These are phyloP conservation scores for Naegleria fowleri DNA, from an alignment of 208 protist species.

Conservation along the genomic window DNA sequence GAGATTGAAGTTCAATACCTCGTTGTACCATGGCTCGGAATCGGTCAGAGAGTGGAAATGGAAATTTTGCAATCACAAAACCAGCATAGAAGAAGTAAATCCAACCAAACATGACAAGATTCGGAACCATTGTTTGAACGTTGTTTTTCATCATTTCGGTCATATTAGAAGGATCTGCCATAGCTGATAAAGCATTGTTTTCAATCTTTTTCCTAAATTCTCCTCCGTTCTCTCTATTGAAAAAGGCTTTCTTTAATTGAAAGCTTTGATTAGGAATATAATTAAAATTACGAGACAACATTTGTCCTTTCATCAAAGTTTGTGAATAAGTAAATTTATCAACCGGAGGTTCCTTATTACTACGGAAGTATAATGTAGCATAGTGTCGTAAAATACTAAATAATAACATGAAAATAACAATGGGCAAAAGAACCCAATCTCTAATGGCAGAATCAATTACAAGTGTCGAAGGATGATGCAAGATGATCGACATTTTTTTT, in stretches of 20 bases:
- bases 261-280: conserved; percentile 60
- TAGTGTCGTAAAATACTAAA: conserved; percentile 82
- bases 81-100: conserved; percentile 91
- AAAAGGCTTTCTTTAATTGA: conserved; percentile 55
- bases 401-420: conserved; percentile 83
- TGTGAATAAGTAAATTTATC: conserved; percentile 59
- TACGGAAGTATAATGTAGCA: conserved; percentile 56
- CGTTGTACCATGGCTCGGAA: conserved; percentile 89
- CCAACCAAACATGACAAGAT: conserved; percentile 89
- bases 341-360: conserved; percentile 50
- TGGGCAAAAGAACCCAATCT: conserved; percentile 89
- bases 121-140: conserved; percentile 80
- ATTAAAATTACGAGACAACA: conserved; percentile 53
- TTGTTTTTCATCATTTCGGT: conserved; percentile 89
- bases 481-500: not conserved
- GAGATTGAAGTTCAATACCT: conserved; percentile 80
- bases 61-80: conserved; percentile 91
- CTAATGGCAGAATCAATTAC: conserved; percentile 79
- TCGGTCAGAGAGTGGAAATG: conserved; percentile 82
- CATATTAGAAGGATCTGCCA: conserved; percentile 81
- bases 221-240: conserved; percentile 49
- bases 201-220: conserved; percentile 58
- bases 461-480: not conserved
- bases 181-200: conserved; percentile 77
- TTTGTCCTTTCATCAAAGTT: conserved; percentile 58